phyloP scores from a whole-genome alignment of 768 basidiomycete genomes.

The Flagelloscypha sp. region DNA sequence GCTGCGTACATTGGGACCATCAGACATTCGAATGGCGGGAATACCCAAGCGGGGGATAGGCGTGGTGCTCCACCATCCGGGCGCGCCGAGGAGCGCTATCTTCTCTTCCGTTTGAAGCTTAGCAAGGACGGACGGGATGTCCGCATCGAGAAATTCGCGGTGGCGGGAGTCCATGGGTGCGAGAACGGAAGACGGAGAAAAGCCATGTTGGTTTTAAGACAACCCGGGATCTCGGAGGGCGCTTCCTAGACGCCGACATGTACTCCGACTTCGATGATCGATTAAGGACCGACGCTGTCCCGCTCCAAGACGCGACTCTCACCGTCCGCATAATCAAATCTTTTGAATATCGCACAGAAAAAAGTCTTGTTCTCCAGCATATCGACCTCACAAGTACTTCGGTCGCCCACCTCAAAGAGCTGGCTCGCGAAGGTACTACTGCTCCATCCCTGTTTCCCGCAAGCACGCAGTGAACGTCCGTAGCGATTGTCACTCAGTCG shows the following conservation, averaged over 20 bases:
- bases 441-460: slow-evolving; percentile 7
- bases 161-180: slow-evolving; percentile 18
- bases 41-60: slow-evolving; percentile 50
- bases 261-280: slow-evolving; percentile 29
- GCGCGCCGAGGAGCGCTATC: slow-evolving; percentile 52
- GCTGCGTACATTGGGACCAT: slow-evolving; percentile 50
- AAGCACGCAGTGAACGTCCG: too few relatives aligned
- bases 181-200: slow-evolving; percentile 1
- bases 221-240: too few relatives aligned
- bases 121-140: slow-evolving; percentile 42
- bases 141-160: slow-evolving; percentile 44
- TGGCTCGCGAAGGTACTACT: slow-evolving; percentile 51
- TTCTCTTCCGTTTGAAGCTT: slow-evolving; percentile 56
- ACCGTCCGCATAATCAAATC: slow-evolving; percentile 94
- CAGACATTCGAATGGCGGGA: slow-evolving; percentile 63
- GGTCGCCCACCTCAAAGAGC: slow-evolving; percentile 69
- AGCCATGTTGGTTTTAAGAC: too few relatives aligned
- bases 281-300: slow-evolving; percentile 57
- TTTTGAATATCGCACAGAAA: slow-evolving; percentile 86
- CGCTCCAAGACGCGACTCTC: slow-evolving; percentile 71
- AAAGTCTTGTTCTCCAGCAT: slow-evolving; percentile 74
- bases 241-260: slow-evolving; percentile 15
- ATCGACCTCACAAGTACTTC: slow-evolving; percentile 76
- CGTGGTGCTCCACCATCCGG: slow-evolving; percentile 67
- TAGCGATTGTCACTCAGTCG: slow-evolving; percentile 64